Base-by-base conservation (phyloP, 164 flowering plant genomes). In the Vitis amurensis region DNA sequence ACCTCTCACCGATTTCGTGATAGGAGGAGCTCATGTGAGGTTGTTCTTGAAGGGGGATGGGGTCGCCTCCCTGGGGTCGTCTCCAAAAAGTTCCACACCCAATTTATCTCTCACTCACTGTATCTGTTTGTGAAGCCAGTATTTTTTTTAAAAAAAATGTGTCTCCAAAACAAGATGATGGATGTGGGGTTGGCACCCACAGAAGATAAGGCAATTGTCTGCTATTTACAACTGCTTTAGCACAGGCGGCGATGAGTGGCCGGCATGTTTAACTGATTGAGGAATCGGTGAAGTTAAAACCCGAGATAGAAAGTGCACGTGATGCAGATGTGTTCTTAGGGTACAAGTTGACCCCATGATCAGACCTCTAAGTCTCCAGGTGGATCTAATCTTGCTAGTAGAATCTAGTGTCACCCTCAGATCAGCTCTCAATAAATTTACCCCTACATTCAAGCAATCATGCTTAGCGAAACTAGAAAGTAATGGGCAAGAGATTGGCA, bases 181-280 rank as follows among this genome's bases (percentile, higher is more conserved):
- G 12, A 11, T 53, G 78, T 75, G 73, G 71, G 81, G 76, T 63
- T 74, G 14, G 55, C 4, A 17, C 31, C 59, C 17, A 15, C 48
- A 71, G 55, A 71, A 72, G 82, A 78, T 78, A 81, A 81, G 78
- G 71, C 47, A 63, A 56, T 50, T 71, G 74, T 76, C 64, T 71
- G 59, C 48, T 60, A 75, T 49, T 64, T 51, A 49, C 53, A 76
- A 77, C 68, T 77, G 71, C 69, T 62, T 71, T 74, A 31, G 55
- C 55, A 66, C 53, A 63, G 70, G 27, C 67, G 73, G 66, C 68
- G 69, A 79, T 80, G 67, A 67, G 74, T 80, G 83, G 82, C 81
- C 27, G 81, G 77, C 84, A 75, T 47, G 48, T 59, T 55, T 71
- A 59, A 48, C 14, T 57, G 59, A 61, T 23, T 27, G 31, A 66